phyloP scores from a whole-genome alignment of 495 filamentous ascomycete species.

The Neurospora cerealis region DNA sequence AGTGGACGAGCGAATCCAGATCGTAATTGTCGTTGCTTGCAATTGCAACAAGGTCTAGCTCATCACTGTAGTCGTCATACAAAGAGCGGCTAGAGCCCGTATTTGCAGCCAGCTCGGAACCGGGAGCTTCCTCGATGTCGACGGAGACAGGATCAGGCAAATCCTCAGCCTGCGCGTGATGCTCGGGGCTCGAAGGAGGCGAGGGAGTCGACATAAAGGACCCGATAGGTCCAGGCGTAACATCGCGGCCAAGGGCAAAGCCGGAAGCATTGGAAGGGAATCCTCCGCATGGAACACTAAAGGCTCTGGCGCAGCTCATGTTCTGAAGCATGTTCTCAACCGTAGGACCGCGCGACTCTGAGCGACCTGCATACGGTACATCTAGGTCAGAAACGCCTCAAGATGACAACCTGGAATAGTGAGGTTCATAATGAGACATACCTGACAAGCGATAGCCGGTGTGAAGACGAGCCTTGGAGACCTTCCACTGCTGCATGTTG shows the following conservation, averaged over 20 bases:
- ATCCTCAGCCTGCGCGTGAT: background rate
- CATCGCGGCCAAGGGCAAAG: background rate
- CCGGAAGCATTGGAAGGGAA: background rate
- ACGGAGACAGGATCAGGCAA: background rate
- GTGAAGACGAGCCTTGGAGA: background rate
- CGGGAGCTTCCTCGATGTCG: background rate
- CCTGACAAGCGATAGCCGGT: background rate
- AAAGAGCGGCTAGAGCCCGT: no score
- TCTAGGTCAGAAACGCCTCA: background rate
- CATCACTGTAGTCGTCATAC: no score
- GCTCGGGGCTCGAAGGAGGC: background rate
- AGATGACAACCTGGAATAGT: background rate
- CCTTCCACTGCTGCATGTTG: background rate
- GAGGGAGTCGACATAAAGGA: background rate
- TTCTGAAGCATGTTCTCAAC: no score
- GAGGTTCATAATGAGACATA: background rate
- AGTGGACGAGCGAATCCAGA: no score
- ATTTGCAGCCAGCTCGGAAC: background rate
- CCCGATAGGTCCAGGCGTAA: background rate
- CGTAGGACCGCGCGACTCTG: no score
- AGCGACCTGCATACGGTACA: background rate
- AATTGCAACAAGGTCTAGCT: no score
- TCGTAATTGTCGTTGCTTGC: no score
- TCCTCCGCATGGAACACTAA: no score
- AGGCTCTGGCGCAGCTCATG: no score